Evolutionary conservation across 2,329 filamentous ascomycete species (phyloP).

Genomic region (Plectosphaerella cucumerina): DNA sequence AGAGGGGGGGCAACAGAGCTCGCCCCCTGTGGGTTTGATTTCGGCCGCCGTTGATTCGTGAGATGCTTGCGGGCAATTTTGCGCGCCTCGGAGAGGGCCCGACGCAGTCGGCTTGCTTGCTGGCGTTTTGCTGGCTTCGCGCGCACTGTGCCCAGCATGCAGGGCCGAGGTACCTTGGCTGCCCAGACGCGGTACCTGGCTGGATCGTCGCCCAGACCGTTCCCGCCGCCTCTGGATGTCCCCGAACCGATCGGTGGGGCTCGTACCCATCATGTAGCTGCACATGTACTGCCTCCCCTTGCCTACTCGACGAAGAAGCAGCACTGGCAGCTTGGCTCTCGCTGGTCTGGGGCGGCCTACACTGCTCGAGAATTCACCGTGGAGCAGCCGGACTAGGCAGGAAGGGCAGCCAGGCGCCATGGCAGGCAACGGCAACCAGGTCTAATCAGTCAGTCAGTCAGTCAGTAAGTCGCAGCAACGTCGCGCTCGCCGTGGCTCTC

Average conservation of each 20-base stretch:
- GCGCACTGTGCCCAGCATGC: neutral
- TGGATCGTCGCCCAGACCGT: neutral
- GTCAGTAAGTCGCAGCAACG: too few relatives aligned
- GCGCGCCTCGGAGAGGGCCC: too few relatives aligned
- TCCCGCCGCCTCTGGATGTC: neutral
- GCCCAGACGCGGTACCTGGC: neutral
- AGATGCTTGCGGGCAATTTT: neutral
- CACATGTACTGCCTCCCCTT: neutral
- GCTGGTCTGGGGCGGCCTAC: neutral
- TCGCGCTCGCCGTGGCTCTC: too few relatives aligned
- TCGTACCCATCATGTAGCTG: neutral
- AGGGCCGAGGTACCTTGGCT: neutral
- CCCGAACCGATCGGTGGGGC: neutral
- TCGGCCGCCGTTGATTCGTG: neutral
- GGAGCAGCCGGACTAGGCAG: neutral
- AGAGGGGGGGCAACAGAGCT: neutral
- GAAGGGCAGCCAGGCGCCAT: neutral
- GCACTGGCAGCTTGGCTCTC: too few relatives aligned
- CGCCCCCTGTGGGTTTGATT: neutral
- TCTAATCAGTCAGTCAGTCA: too few relatives aligned
- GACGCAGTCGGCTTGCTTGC: too few relatives aligned
- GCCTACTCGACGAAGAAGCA: too few relatives aligned
- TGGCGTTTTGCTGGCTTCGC: constrained; percentile 22
- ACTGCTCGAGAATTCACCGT: neutral
- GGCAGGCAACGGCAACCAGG: neutral